Conservation (phyloP, 2,329 filamentous ascomycete genomes). For the Chalara sp. region DNA sequence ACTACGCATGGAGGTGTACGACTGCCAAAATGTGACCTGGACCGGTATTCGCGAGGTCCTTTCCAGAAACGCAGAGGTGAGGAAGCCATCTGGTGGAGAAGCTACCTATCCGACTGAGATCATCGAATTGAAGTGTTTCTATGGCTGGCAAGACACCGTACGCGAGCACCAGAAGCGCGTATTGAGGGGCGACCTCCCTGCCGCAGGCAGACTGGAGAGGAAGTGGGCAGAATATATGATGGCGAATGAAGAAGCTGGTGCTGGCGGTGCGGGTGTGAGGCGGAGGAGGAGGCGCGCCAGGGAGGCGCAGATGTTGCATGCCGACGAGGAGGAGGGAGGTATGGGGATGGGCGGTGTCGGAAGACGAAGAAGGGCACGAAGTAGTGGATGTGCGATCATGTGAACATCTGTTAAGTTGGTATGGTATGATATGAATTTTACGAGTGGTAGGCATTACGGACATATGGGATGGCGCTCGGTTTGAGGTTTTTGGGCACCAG, state of each 20-base stretch:
- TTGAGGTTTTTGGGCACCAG: not conserved
- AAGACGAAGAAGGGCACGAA: conserved; percentile 56
- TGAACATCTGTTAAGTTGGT: conserved; percentile 31
- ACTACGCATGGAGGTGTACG: conserved; percentile 76
- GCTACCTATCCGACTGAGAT: conserved; percentile 63
- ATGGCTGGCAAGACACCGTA: conserved; percentile 90
- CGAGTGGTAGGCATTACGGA: not conserved
- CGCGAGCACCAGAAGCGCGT: conserved; percentile 90
- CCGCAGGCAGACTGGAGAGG: conserved; percentile 73
- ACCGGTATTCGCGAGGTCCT: conserved; percentile 82
- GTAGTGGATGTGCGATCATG: conserved; percentile 59
- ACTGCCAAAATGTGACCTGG: conserved; percentile 91
- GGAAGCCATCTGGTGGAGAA: conserved; percentile 34
- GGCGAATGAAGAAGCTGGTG: conserved; percentile 75
- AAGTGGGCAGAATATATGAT: conserved; percentile 97
- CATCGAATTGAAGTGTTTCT: conserved; percentile 86
- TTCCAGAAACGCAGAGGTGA: conserved; percentile 73
- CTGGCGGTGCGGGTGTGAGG: conserved; percentile 57
- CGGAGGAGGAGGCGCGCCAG: conserved; percentile 70
- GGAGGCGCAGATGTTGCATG: conserved; percentile 74
- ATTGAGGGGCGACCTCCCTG: conserved; percentile 64
- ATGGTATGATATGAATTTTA: not conserved
- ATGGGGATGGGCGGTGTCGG: conserved; percentile 33
- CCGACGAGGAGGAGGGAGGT: conserved; percentile 70
- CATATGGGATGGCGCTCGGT: not conserved